Percentiles rank a stretch among this genome's conserved stretches.
Conservation (phyloP, 768 basidiomycete species). For the Suillus lakei region DNA sequence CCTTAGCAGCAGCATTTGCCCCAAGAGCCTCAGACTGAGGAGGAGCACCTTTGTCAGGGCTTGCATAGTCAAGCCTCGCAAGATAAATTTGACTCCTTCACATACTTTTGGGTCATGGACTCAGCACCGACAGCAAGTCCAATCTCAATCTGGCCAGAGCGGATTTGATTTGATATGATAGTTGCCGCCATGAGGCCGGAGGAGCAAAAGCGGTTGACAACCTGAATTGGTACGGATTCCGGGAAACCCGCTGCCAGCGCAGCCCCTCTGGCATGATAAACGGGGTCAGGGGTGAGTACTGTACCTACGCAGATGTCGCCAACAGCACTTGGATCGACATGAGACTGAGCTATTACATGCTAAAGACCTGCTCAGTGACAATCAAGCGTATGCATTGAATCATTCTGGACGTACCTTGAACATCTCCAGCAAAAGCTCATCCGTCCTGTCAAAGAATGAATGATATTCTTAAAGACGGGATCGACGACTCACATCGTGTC, state of each 20-base stretch:
- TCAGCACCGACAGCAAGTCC: constrained; percentile 86
- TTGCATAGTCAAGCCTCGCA: constrained; percentile 29
- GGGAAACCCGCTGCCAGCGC: constrained; percentile 84
- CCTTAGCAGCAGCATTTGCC: constrained; percentile 56
- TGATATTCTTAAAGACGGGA: background rate
- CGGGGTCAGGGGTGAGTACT: constrained; percentile 65
- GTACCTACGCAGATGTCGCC: constrained; percentile 84
- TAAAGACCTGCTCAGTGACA: constrained; percentile 28
- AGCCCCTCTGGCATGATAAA: constrained; percentile 74
- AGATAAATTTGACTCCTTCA: constrained; percentile 19
- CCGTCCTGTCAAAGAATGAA: constrained; percentile 51
- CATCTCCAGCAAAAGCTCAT: constrained; percentile 83
- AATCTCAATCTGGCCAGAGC: constrained; percentile 77
- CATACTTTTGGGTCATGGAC: constrained; percentile 81
- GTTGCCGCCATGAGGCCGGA: constrained; percentile 87
- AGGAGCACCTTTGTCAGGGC: constrained; percentile 68
- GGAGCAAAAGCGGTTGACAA: constrained; percentile 82
- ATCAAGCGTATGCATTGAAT: background rate
- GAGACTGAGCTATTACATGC: constrained; percentile 62
- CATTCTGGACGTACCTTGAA: constrained; percentile 57
- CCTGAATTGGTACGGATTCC: constrained; percentile 73
- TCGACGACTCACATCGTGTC: constrained; percentile 58
- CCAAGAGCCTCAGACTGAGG: constrained; percentile 65
- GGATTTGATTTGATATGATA: constrained; percentile 75
- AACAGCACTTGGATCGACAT: constrained; percentile 66